Base-by-base conservation (phyloP, 2,329 filamentous ascomycete species). In the Arachnomyces sp. region DNA sequence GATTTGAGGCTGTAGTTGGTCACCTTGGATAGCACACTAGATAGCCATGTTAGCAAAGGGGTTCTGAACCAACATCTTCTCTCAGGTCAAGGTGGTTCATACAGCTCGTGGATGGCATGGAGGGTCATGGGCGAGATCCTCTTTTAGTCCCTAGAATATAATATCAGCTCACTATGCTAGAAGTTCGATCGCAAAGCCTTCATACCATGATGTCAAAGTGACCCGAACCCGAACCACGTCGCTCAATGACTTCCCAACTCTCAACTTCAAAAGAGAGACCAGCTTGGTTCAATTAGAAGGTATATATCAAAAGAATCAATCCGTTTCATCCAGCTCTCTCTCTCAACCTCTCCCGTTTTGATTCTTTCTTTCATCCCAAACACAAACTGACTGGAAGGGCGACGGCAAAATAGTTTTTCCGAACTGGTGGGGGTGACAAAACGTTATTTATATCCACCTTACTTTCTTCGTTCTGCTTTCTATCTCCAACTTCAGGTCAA, bases 1-100 rank as follows among this genome's bases (percentile, higher is more conserved):
- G 7, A 11, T 7, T 28, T 18, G 7, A 11, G 25, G 14, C 28
- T 17, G 3, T 12, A 13, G 38, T 50, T 35, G 38, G 57, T 55
- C 63, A 92, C 89, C 77, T 76, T 95, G 89, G 45, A 95, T 94
- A 7, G 85, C 87, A 65, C 89, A 95, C 83, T 88, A 46, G 2
- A 29, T 29, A 34, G 37, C 43, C 36, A 40, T 29, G 41, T 34
- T 30, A 36, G 38, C 33, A 25, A 43, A 28, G 34, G 17, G 20
- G 30, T 40, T 28, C 40, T 36, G 12, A 40, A 40, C 31, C 15
- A 33, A 33, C n/a, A 30, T 29, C 20, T 2, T 33, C 8, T n/a
- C 15, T 14, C 2, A 11, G 40, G 31, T 28, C 13, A 8, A 33
- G 30, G 36, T 30, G 11, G 4, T 28, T 73, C 81, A 62, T 66